Percentiles rank a stretch among this genome's conserved stretches.
Conservation (phyloP, 306 rosid genomes). For the Glycine soja region DNA sequence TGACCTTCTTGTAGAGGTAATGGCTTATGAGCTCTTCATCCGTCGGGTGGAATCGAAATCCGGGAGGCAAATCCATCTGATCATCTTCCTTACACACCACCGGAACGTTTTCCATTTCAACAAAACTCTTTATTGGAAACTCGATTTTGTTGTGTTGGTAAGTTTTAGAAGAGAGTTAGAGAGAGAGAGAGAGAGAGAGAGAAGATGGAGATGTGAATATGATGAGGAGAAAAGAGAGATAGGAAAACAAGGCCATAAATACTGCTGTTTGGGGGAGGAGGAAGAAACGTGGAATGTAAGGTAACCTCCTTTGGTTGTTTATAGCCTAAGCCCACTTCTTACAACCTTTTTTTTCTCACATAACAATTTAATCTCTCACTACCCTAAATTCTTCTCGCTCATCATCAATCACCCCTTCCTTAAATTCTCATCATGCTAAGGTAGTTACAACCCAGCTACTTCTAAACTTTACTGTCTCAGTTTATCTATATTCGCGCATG, state of each 20-base stretch:
- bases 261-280: constrained; percentile 52
- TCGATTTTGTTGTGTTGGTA: not conserved
- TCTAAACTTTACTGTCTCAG: constrained; percentile 1
- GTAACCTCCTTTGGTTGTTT: constrained; percentile 64
- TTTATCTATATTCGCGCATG: not conserved
- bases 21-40: constrained; percentile 97
- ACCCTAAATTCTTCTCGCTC: no score
- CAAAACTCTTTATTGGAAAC: not conserved
- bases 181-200: constrained; percentile 44
- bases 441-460: constrained; percentile 10
- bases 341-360: constrained; percentile 31
- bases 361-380: constrained; percentile 31
- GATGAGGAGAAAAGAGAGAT: constrained; percentile 38
- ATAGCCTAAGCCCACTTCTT: constrained; percentile 53
- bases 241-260: constrained; percentile 66
- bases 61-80: constrained; percentile 78
- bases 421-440: not conserved
- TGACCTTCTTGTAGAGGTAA: constrained; percentile 74
- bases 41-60: constrained; percentile 93
- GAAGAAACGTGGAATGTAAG: constrained; percentile 87
- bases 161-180: not conserved
- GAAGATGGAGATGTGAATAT: constrained; percentile 43
- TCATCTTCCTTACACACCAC: constrained; percentile 54
- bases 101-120: constrained; percentile 58
- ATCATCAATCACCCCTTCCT: no score